These are phyloP conservation scores for Amphichorda felina DNA, from an alignment of 2,329 filamentous ascomycete genomes.

Conservation along the genomic window DNA sequence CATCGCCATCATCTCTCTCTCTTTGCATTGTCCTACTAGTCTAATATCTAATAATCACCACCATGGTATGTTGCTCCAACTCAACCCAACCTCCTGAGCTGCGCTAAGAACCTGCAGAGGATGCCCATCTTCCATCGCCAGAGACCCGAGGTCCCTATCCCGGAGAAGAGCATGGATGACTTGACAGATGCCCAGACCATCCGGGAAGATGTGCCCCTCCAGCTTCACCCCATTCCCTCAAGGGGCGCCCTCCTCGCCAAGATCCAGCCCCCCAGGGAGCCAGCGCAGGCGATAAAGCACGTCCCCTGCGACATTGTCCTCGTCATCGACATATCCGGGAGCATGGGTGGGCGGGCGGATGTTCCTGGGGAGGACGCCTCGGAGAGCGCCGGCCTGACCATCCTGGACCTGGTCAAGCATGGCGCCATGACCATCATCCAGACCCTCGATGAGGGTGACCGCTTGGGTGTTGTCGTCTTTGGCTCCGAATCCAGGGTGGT, in stretches of 20 bases:
- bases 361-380: conserved; percentile 29
- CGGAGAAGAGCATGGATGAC: neutral
- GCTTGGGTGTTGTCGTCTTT: conserved; percentile 47
- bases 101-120: conserved; percentile 1
- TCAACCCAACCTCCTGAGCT: neutral
- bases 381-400: conserved; percentile 37
- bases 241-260: conserved; percentile 31
- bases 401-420: conserved; percentile 49
- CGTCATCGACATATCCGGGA: conserved; percentile 48
- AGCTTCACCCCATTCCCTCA: conserved; percentile 25
- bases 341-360: conserved; percentile 37
- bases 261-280: conserved; percentile 29
- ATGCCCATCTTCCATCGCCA: conserved; percentile 3
- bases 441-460: conserved; percentile 39
- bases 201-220: conserved; percentile 7
- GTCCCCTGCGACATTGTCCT: conserved; percentile 48
- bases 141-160: no score
- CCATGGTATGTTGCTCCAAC: neutral
- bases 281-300: conserved; percentile 18
- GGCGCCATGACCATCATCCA: conserved; percentile 45
- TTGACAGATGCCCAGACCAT: neutral
- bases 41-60: neutral
- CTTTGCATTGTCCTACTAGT: neutral
- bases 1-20: no score
- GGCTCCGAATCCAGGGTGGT: conserved; percentile 26